Evolutionary conservation across 1,284 basidiomycete genomes (phyloP), one percentile per base, ranked within the genome.

Genomic region (Meripilus lineatus): DNA sequence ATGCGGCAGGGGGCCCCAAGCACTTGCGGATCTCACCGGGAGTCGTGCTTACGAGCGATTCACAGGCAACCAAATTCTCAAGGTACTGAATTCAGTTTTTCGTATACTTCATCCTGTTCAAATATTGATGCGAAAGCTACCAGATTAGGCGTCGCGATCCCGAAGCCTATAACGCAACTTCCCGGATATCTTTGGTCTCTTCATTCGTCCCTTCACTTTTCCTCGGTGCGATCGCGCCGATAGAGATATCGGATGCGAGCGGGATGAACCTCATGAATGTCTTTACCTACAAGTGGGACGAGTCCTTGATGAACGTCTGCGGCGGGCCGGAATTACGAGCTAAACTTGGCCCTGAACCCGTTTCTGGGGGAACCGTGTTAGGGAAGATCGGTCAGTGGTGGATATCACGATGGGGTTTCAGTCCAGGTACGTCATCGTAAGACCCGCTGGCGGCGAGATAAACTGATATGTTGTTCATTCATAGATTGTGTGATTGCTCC

Each of bases 241-340:
- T 88, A 45, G 85, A 89, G 50, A 75, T 81, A 4, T 81, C 85
- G 24, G 92, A 94, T 62, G 91, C 90, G 2, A 92, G 89, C 57
- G 92, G 92, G 0, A 94, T 93, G 91, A 94, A 93, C 61, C 67
- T 94, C 35, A 86, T 87, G 81, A 69, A 88, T 51, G 74, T 84
- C 23, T 60, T 79, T 32, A 74, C 78, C 11, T 77, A 80, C 64
- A 79, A 79, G 59, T 90, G 84, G 87, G 73, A 83, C 51, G 70
- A 80, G 49, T 53, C 65, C 37, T 63, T 88, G 37, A 69, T 87
- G 21, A 68, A 79, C 14, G 71, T 74, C 1, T 82, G 78, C 50
- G 83, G 81, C 25, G 84, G 82, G 0, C 65, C 75, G 6, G 78
- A 79, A 45, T 68, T 94, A 25, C 77, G 77, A 20, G 51, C 64